Base-by-base conservation (phyloP, 805 yeast genomes). In the Starmerella kuoi region DNA sequence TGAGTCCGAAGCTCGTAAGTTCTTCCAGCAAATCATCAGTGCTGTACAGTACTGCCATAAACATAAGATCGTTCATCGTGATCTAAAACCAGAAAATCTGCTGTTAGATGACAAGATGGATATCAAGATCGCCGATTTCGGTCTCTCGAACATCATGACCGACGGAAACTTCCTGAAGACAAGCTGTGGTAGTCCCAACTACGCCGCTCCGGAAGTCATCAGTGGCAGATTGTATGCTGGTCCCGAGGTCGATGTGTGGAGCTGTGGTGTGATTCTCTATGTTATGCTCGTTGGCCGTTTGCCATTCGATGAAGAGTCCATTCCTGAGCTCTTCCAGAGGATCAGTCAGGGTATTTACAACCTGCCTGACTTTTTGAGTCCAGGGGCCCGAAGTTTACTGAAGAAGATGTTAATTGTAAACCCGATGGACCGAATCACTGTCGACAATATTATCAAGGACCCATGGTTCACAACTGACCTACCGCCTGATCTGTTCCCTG, bases 221-320 rank as follows among this genome's bases (percentile, higher is more conserved):
- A 76, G 87, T 47, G 96, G 96, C 27, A 85, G 88, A 59, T 69
- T 88, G 41, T 88, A 87, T 55, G 97, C 96, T 2, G 97, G 97
- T 8, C 96, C 97, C 2, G 96, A 88, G 62, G 96, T 88, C 37
- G 97, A 87, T 61, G 95, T 87, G 42, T 87, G 97, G 97, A 81
- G 94, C 0, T 82, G 94, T 57, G 97, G 97, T 55, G 96, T 88
- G 31, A 86, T 88, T 37, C 67, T 87, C 41, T 88, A 87, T 54
- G 97, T 87, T 41, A 87, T 87, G 96, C 69, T 88, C 40, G 87
- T 95, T 62, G 95, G 97, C 31, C 70, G 96, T 54, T 70, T 87
- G 54, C 97, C 97, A 12, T 87, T 87, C 60, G 97, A 87, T 62
- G 97, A 87, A 62, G 97, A 87, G 58, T 80, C 85, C 59, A 88